Evolutionary conservation across 148 eudicot genomes (phyloP).

Genomic region (Silene conica): DNA sequence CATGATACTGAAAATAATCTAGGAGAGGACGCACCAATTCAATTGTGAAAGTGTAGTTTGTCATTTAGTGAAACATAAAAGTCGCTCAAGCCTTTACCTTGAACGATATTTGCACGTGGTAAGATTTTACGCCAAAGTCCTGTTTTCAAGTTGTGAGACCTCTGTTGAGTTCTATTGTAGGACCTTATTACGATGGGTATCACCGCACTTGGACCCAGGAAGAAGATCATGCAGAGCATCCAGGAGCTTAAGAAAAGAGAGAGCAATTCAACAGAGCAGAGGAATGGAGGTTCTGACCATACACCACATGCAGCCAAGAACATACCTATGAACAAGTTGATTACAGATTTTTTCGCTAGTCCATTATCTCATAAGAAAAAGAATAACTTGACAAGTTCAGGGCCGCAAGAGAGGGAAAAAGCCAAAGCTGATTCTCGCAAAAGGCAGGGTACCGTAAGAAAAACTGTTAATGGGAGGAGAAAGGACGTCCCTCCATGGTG

Average conservation of each 20-base stretch:
- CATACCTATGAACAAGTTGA: constrained; percentile 51
- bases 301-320: constrained; percentile 32
- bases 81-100: neutral
- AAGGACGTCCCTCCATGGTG: constrained; percentile 54
- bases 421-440: constrained; percentile 27
- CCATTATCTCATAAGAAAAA: constrained; percentile 32
- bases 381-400: constrained; percentile 20
- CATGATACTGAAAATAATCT: neutral
- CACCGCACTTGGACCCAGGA: constrained; percentile 91
- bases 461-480: constrained; percentile 12
- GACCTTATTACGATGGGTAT: constrained; percentile 77
- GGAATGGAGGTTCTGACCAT: constrained; percentile 29
- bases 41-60: neutral
- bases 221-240: constrained; percentile 70
- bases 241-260: constrained; percentile 45
- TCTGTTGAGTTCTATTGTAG: constrained; percentile 33
- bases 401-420: constrained; percentile 27
- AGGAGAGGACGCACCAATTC: constrained; percentile 2
- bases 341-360: constrained; percentile 72
- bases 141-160: constrained; percentile 3
- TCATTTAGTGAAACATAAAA: neutral
- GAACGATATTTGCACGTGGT: neutral
- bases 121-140: neutral
- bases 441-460: constrained; percentile 17
- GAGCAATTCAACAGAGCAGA: constrained; percentile 23